These are phyloP conservation scores for Nemania sp. DNA, from an alignment of 2,329 filamentous ascomycete genomes.

Conservation along the genomic window DNA sequence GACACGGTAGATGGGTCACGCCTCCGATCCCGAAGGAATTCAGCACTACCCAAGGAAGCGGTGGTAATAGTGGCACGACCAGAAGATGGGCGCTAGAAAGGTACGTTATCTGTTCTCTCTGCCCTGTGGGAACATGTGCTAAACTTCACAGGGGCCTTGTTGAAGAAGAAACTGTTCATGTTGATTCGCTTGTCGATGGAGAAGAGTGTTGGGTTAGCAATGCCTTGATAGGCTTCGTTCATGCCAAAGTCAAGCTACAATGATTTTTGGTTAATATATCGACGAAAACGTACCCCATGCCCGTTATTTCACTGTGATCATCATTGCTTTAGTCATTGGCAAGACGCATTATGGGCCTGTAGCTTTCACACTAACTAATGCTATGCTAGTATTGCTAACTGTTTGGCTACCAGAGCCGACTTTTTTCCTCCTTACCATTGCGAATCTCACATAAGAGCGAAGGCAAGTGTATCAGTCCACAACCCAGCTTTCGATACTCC, in stretches of 20 bases:
- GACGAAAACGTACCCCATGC: not conserved
- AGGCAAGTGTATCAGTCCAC: too few species aligned
- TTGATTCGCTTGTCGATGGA: constrained; percentile 64
- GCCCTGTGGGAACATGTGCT: constrained; percentile 7
- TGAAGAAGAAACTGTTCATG: constrained; percentile 64
- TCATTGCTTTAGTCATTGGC: not conserved
- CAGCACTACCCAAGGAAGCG: constrained; percentile 53
- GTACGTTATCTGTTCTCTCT: constrained; percentile 39
- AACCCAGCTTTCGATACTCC: too few species aligned
- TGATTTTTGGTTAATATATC: not conserved
- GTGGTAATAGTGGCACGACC: constrained; percentile 82
- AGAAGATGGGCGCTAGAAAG: constrained; percentile 79
- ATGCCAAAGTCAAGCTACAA: constrained; percentile 41
- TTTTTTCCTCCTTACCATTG: too few species aligned
- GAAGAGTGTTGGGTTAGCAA: constrained; percentile 90
- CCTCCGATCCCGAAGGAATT: constrained; percentile 61
- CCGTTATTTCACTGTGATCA: not conserved
- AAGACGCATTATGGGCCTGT: too few species aligned
- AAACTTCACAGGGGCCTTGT: constrained; percentile 56
- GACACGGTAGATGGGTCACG: constrained; percentile 75
- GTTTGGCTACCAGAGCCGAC: too few species aligned
- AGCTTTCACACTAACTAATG: too few species aligned
- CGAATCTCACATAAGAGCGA: too few species aligned
- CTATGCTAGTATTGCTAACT: too few species aligned
- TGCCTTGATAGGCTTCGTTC: constrained; percentile 77